Conservation (phyloP, 2,329 filamentous ascomycete species). For the Paecilomyces sp. region DNA sequence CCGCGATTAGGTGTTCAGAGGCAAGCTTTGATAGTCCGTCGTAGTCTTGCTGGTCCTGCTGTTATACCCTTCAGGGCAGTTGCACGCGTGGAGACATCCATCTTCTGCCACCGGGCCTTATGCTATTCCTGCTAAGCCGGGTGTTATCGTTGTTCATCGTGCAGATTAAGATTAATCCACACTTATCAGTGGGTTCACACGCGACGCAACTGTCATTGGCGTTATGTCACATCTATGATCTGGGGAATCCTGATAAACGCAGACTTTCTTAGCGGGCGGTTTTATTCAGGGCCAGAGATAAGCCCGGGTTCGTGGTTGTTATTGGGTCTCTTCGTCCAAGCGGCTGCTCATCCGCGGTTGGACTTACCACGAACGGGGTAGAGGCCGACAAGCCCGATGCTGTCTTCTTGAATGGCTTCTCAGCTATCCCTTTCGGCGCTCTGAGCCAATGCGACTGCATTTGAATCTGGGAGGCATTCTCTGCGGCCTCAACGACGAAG, state of each 20-base stretch:
- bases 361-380: constrained; percentile 16
- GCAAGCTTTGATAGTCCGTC: background rate
- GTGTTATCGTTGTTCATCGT: background rate
- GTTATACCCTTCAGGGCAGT: background rate
- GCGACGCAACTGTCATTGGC: background rate
- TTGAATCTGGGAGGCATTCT: background rate
- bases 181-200: background rate
- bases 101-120: background rate
- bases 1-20: background rate
- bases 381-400: background rate
- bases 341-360: constrained; percentile 8
- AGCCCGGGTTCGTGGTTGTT: background rate
- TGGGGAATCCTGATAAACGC: background rate
- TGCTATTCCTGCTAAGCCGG: background rate
- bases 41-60: background rate
- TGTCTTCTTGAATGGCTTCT: background rate
- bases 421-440: background rate
- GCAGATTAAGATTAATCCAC: too few relatives aligned
- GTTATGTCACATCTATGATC: background rate
- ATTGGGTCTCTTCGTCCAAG: background rate
- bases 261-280: background rate
- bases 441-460: background rate
- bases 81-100: background rate
- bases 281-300: constrained; percentile 1
- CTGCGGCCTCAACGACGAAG: background rate